Evolutionary conservation across 495 filamentous ascomycete genomes (phyloP).

Genomic region (Barbatosphaeria neglecta): DNA sequence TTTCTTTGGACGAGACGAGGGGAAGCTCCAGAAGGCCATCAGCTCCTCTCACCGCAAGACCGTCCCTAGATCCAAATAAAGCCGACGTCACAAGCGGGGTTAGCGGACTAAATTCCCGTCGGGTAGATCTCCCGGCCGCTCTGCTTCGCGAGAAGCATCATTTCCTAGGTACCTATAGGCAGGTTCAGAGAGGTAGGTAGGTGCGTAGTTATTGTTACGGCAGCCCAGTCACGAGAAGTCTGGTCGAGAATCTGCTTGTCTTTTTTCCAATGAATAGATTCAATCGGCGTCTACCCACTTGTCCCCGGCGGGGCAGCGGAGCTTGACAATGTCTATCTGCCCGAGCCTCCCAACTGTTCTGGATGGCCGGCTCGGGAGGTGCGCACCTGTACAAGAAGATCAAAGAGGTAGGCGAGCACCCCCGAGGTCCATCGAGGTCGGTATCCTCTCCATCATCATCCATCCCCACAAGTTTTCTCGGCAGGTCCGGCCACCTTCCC

Average conservation of each 20-base stretch:
- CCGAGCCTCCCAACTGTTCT: background rate
- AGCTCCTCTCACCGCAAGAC: background rate
- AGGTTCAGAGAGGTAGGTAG: background rate
- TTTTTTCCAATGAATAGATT: slow-evolving; percentile 24
- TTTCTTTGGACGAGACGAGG: too few relatives aligned
- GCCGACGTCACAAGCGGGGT: background rate
- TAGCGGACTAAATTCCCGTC: background rate
- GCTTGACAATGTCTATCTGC: background rate
- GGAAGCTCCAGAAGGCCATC: background rate
- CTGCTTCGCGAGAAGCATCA: background rate
- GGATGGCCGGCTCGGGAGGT: slow-evolving; percentile 10
- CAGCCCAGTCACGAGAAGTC: too few relatives aligned
- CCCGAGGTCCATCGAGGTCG: background rate
- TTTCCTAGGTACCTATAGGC: background rate
- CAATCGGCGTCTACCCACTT: slow-evolving; percentile 26
- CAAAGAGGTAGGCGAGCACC: too few relatives aligned
- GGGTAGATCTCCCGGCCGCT: background rate
- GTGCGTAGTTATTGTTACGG: too few relatives aligned
- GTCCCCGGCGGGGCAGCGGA: slow-evolving; percentile 4
- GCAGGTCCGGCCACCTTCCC: slow-evolving; percentile 2
- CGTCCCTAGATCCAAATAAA: too few relatives aligned
- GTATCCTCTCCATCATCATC: too few relatives aligned
- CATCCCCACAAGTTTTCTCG: background rate
- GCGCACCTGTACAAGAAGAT: too few relatives aligned
- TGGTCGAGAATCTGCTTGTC: too few relatives aligned